Percentiles rank a stretch among this genome's conserved stretches.
These are phyloP conservation scores for Paraconiothyrium sp. DNA, from an alignment of 2,329 filamentous ascomycete species.

Conservation along the genomic window DNA sequence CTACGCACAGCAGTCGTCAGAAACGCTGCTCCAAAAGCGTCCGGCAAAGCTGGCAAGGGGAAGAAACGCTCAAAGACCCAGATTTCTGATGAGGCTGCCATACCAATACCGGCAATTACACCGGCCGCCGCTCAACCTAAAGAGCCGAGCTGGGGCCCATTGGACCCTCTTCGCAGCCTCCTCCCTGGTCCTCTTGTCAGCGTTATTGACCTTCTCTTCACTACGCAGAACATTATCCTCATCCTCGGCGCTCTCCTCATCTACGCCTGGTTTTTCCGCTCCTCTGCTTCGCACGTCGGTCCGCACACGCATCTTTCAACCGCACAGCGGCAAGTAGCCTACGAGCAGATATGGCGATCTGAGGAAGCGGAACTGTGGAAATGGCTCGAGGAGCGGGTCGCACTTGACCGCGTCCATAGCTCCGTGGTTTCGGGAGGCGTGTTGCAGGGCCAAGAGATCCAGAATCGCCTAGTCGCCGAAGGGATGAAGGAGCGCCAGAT, in stretches of 20 bases:
- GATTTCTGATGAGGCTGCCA: conserved; percentile 56
- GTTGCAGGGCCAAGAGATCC: conserved; percentile 52
- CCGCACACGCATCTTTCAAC: conserved; percentile 49
- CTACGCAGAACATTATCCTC: conserved; percentile 79
- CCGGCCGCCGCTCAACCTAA: conserved; percentile 33
- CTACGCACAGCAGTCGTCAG: conserved; percentile 79
- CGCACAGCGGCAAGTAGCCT: conserved; percentile 79
- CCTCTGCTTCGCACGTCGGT: conserved; percentile 36
- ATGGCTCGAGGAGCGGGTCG: conserved; percentile 88
- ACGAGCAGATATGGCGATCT: conserved; percentile 90
- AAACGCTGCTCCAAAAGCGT: conserved; percentile 57
- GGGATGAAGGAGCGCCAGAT: conserved; percentile 79
- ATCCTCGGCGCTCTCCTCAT: conserved; percentile 69
- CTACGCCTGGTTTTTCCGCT: conserved; percentile 47
- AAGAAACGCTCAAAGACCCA: conserved; percentile 69
- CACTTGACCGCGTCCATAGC: conserved; percentile 66
- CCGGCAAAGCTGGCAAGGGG: conserved; percentile 57
- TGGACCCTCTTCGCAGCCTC: conserved; percentile 79
- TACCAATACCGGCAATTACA: conserved; percentile 34
- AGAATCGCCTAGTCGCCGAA: conserved; percentile 58
- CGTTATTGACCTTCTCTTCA: conserved; percentile 75
- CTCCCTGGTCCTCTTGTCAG: conserved; percentile 73
- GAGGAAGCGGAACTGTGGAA: conserved; percentile 93
- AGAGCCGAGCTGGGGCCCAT: conserved; percentile 71
- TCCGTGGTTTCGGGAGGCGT: conserved; percentile 35